A percentile compares a stretch with the other conserved stretches of the same genome.
phyloP scores from a whole-genome alignment of 177 flowering plant genomes.

The Vitis hybrid region DNA sequence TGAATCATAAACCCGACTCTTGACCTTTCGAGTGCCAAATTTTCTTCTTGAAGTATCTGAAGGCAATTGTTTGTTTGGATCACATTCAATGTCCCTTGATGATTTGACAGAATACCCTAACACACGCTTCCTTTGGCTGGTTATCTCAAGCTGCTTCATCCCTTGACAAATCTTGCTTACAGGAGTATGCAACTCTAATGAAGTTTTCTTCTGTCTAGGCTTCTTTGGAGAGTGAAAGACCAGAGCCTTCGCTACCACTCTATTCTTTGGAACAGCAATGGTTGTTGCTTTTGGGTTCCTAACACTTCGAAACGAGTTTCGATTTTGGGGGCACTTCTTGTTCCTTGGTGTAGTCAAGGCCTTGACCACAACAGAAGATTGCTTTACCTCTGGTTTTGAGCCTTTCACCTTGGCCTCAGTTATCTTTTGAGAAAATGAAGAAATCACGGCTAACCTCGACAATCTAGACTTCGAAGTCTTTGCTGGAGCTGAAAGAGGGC shows the following conservation, averaged over 20 bases:
- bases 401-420: conserved; percentile 36
- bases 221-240: conserved; percentile 78
- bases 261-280: conserved; percentile 28
- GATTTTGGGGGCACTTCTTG: conserved; percentile 32
- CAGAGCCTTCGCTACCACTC: conserved; percentile 57
- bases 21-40: conserved; percentile 28
- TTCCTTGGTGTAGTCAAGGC: conserved; percentile 77
- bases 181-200: conserved; percentile 38
- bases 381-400: conserved; percentile 39
- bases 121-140: conserved; percentile 34
- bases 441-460: conserved; percentile 51
- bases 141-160: conserved; percentile 65
- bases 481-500: conserved; percentile 83
- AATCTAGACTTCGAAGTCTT: conserved; percentile 66
- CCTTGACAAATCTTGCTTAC: conserved; percentile 44
- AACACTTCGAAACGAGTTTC: conserved; percentile 56
- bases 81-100: conserved; percentile 14
- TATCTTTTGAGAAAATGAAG: conserved; percentile 51
- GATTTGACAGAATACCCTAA: conserved; percentile 27
- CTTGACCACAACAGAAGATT: conserved; percentile 37
- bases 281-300: conserved; percentile 37
- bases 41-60: conserved; percentile 19
- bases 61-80: conserved; percentile 23
- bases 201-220: conserved; percentile 29
- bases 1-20: conserved; percentile 25